A percentile compares a stretch with the other conserved stretches of the same genome.
phyloP scores from a whole-genome alignment of 2,329 filamentous ascomycete genomes.

The Lachnellula hyalina region DNA sequence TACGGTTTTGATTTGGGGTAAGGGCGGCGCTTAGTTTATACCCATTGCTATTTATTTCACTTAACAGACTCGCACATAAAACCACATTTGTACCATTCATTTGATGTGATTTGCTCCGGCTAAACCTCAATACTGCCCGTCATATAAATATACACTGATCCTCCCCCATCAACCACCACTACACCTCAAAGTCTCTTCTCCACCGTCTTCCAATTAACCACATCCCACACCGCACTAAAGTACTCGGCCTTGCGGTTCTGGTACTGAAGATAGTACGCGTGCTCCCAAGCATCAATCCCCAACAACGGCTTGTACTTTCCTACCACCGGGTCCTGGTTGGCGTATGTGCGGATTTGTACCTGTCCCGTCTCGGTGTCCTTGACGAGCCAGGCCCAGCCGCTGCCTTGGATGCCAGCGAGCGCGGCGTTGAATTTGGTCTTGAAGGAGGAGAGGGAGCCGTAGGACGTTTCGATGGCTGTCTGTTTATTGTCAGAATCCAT shows the following conservation, averaged over 20 bases:
- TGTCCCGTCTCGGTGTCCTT: constrained; percentile 48
- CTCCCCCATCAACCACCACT: not conserved
- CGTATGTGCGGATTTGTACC: constrained; percentile 62
- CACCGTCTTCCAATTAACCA: constrained; percentile 91
- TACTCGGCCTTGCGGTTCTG: constrained; percentile 97
- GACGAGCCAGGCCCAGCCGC: constrained; percentile 53
- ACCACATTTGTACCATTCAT: not conserved
- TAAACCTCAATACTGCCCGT: not conserved
- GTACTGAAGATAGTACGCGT: constrained; percentile 94
- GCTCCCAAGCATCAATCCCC: constrained; percentile 93
- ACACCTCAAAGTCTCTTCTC: constrained; percentile 59
- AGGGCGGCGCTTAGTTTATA: not conserved
- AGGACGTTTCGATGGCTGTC: constrained; percentile 35
- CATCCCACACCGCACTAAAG: constrained; percentile 89
- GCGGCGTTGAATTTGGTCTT: constrained; percentile 55
- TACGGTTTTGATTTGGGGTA: not conserved
- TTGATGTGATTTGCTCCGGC: not conserved
- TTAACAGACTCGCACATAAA: not conserved
- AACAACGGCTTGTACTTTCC: constrained; percentile 78
- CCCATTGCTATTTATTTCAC: not conserved
- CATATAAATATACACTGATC: too few species aligned
- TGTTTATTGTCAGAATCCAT: constrained; percentile 3
- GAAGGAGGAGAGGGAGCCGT: constrained; percentile 47
- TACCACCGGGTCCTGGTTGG: constrained; percentile 86
- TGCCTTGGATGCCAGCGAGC: constrained; percentile 55